A percentile compares a stretch with the other conserved stretches of the same genome.
These are phyloP conservation scores for Cadophora gregata DNA, from an alignment of 2,329 filamentous ascomycete genomes.

Conservation along the genomic window DNA sequence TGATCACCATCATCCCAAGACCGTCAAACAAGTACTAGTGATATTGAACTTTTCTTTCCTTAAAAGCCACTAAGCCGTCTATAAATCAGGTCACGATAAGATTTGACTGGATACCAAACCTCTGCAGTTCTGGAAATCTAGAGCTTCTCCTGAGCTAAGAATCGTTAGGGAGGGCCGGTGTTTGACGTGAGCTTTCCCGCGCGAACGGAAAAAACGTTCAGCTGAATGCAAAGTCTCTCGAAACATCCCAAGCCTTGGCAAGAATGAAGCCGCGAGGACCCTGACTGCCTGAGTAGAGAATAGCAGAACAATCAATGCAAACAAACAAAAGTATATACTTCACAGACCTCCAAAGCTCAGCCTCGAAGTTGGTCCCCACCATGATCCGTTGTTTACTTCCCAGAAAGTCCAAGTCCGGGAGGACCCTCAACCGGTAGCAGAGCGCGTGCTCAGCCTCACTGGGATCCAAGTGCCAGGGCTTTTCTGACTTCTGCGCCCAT, in stretches of 20 bases:
- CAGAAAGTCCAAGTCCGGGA: neutral
- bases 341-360: neutral
- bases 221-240: conserved; percentile 4
- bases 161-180: neutral
- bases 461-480: neutral
- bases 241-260: conserved; percentile 17
- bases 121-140: neutral
- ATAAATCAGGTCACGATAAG: neutral
- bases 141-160: conserved; percentile 4
- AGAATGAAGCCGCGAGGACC: neutral
- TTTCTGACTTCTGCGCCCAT: conserved; percentile 5
- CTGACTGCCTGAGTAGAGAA: too few species aligned
- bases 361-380: conserved; percentile 2
- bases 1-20: neutral
- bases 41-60: neutral
- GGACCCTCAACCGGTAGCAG: conserved; percentile 2
- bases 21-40: neutral
- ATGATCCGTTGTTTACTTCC: neutral
- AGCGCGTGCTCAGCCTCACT: conserved; percentile 7
- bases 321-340: neutral
- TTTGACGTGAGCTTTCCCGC: conserved; percentile 4
- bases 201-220: conserved; percentile 4
- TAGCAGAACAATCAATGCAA: neutral
- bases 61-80: neutral
- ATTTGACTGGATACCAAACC: neutral